Evolutionary conservation across 129 eudicot species (phyloP).

Genomic region (Gnaphalium uliginosum): DNA sequence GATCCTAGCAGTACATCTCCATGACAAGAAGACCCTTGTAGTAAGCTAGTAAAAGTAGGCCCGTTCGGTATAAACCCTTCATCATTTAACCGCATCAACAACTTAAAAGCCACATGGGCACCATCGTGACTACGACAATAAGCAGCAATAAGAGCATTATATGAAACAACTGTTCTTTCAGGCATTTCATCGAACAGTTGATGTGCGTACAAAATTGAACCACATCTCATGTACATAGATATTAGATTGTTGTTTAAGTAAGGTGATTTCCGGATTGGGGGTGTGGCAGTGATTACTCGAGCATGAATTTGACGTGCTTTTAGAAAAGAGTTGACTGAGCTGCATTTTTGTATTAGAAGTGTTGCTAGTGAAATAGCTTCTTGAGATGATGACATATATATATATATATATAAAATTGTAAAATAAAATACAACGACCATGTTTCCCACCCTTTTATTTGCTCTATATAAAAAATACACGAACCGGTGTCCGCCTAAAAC

Average conservation of each 20-base stretch:
- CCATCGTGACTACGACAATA: constrained; percentile 43
- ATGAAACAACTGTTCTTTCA: constrained; percentile 64
- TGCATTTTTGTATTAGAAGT: constrained; percentile 52
- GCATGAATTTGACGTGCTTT: constrained; percentile 80
- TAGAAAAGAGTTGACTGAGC: constrained; percentile 45
- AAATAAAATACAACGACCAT: no score
- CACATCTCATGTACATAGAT: constrained; percentile 72
- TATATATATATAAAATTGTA: no score
- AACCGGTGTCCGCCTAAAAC: background rate
- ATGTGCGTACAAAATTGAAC: constrained; percentile 47
- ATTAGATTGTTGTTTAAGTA: constrained; percentile 68
- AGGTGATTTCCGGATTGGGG: constrained; percentile 44
- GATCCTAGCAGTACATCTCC: constrained; percentile 47
- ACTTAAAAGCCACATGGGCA: constrained; percentile 37
- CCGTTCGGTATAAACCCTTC: constrained; percentile 54
- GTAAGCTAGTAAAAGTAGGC: constrained; percentile 62
- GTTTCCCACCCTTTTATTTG: no score
- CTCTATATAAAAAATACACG: no score
- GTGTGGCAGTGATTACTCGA: constrained; percentile 55
- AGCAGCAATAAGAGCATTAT: constrained; percentile 65
- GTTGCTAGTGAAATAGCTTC: constrained; percentile 47
- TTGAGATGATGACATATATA: constrained; percentile 11
- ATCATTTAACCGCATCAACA: constrained; percentile 38
- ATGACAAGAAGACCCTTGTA: constrained; percentile 52
- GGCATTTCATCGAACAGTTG: constrained; percentile 74